Evolutionary conservation across 768 basidiomycete genomes (phyloP), one percentile per base, ranked within the genome.

Genomic region (Mycena olivaceomarginata): DNA sequence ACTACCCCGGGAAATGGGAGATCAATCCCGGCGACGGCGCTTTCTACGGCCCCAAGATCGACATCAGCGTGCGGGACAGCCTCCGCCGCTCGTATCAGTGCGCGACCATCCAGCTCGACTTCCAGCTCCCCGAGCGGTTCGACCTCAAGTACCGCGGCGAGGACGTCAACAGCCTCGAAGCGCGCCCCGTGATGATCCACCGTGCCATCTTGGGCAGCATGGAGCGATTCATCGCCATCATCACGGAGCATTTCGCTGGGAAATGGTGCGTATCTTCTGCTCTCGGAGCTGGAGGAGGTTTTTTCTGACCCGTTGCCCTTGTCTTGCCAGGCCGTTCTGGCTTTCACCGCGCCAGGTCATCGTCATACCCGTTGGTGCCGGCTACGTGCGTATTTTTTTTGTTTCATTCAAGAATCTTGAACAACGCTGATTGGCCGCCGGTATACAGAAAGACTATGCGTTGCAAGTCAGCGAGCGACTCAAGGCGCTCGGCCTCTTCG

Each of bases 41-140:
- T 12, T 99, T 99, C 91, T 99, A 99, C 87, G 98, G 98, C 0
- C 98, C 98, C 78, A 99, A 99, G 89, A 98, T 99, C 82, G 98
- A 99, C 86, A 98, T 99, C 87, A 97, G 95, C 75, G 95, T 99
- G 83, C 92, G 93, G 37, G 98, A 99, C 81, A 98, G 98, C 0
- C 90, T 99, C 31, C 92, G 91, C 48, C 93, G 98, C 62, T 96
- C 97, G 31, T 98, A 97, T 93, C 98, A 99, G 85, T 99, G 98
- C 82, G 98, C 97, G 53, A 99, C 98, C 2, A 99, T 99, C 85
- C 96, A 99, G 87, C 95, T 99, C 74, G 98, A 99, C 88, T 99
- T 99, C 93, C 97, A 99, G 85, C 92, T 99, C 1, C 98, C 98
- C 12, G 94, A 98, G 82, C 94, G 97, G 56, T 99, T 99, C 91